Evolutionary conservation across 768 basidiomycete species (phyloP).

Genomic region (Amanita polypyramis): DNA sequence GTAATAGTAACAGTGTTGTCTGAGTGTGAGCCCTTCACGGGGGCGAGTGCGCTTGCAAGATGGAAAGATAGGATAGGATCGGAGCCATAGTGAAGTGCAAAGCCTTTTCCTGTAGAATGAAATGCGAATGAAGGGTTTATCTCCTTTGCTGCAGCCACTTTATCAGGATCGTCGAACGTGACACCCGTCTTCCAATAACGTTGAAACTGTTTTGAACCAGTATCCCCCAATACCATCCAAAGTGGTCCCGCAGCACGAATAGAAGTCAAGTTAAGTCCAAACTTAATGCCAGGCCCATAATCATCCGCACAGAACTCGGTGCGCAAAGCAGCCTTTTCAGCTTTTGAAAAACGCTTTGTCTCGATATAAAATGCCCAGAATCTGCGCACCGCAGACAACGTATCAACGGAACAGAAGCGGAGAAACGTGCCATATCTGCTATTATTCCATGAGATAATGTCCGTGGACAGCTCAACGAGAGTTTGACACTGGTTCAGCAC

Average conservation of each 20-base stretch:
- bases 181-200: conserved; percentile 34
- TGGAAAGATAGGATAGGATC: conserved; percentile 33
- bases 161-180: conserved; percentile 16
- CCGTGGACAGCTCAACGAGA: conserved; percentile 22
- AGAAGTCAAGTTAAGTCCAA: conserved; percentile 3
- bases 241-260: conserved; percentile 29
- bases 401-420: conserved; percentile 25
- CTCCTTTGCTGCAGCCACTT: conserved; percentile 15
- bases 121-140: conserved; percentile 39
- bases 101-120: conserved; percentile 25
- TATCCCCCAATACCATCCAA: conserved; percentile 10
- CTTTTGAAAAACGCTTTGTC: conserved; percentile 16
- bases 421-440: conserved; percentile 28
- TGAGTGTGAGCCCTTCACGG: conserved; percentile 9
- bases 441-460: conserved; percentile 27
- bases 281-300: conserved; percentile 10
- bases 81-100: conserved; percentile 32
- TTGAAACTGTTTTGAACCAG: conserved; percentile 13
- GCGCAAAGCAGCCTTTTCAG: conserved; percentile 13
- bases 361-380: conserved; percentile 29
- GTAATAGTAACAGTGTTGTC: conserved; percentile 5
- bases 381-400: conserved; percentile 27
- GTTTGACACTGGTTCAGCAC: conserved; percentile 28
- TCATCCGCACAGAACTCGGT: conserved; percentile 14
- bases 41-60: conserved; percentile 21